These are phyloP conservation scores for Russula ochroleuca DNA, from an alignment of 768 basidiomycete genomes.

Conservation along the genomic window DNA sequence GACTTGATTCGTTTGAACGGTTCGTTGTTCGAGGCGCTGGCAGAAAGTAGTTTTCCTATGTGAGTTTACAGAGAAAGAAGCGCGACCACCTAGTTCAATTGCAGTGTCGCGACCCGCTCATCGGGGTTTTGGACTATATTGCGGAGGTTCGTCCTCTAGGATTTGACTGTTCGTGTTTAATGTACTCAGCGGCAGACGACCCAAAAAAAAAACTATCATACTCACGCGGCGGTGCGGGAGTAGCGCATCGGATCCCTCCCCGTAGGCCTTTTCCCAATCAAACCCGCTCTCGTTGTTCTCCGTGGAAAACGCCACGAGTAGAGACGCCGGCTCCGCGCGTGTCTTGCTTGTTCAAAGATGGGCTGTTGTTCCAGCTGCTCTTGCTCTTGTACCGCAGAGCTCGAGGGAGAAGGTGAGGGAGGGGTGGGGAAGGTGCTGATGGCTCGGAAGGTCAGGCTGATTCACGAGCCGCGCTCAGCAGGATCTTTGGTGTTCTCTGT, in stretches of 20 bases:
- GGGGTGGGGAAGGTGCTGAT: conserved; percentile 69
- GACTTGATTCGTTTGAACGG: too few relatives aligned
- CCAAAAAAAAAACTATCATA: too few relatives aligned
- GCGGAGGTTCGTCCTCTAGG: neutral
- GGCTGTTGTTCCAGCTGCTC: conserved; percentile 36
- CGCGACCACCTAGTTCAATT: neutral
- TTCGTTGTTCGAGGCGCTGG: too few relatives aligned
- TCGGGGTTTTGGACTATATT: conserved; percentile 12
- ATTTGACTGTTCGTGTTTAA: neutral
- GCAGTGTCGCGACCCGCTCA: conserved; percentile 14
- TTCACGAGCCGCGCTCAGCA: too few relatives aligned
- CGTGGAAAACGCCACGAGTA: too few relatives aligned
- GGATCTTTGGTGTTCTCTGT: too few relatives aligned
- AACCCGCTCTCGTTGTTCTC: too few relatives aligned
- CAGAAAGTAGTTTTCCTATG: neutral
- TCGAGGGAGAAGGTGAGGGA: too few relatives aligned
- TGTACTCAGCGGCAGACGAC: neutral
- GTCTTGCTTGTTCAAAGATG: conserved; percentile 41
- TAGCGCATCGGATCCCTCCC: too few relatives aligned
- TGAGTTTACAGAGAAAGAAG: neutral
- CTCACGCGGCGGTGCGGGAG: too few relatives aligned
- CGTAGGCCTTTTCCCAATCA: too few relatives aligned
- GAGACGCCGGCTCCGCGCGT: too few relatives aligned
- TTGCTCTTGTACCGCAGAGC: neutral
- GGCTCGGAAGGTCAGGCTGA: conserved; percentile 73